Conservation (phyloP, 768 basidiomycete genomes). For the Xerocomellus intermedius region DNA sequence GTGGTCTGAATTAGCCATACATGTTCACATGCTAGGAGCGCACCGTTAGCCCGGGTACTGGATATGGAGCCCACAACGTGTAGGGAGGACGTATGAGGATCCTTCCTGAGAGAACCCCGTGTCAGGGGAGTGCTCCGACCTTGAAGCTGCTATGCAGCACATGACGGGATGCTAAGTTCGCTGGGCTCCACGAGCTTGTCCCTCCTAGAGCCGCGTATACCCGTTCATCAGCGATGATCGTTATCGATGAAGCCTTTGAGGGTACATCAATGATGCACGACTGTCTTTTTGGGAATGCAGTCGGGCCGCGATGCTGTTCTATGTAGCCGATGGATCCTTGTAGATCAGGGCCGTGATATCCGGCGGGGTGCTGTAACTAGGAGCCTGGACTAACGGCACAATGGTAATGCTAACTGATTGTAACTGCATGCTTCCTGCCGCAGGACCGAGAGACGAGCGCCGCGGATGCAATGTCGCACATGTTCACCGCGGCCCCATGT, state of each 20-base stretch:
- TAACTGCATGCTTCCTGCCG: neutral
- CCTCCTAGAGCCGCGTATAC: neutral
- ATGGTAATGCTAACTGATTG: neutral
- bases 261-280: neutral
- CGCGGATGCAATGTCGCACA: conserved; percentile 14
- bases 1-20: neutral
- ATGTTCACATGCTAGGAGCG: neutral
- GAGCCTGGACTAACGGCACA: neutral
- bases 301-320: neutral
- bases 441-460: neutral
- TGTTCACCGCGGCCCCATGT: conserved; percentile 21
- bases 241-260: neutral
- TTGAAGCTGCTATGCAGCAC: neutral
- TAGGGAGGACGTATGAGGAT: conserved; percentile 8
- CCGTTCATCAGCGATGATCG: neutral
- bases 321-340: neutral
- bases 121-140: neutral
- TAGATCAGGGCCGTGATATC: conserved; percentile 19
- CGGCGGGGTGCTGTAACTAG: conserved; percentile 2
- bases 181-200: neutral
- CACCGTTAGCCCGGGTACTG: neutral
- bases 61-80: conserved; percentile 13
- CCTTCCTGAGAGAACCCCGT: neutral
- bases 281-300: neutral
- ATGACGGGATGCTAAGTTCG: neutral